Evolutionary conservation across 768 basidiomycete genomes (phyloP).

Genomic region (Leccinum sublutescens): DNA sequence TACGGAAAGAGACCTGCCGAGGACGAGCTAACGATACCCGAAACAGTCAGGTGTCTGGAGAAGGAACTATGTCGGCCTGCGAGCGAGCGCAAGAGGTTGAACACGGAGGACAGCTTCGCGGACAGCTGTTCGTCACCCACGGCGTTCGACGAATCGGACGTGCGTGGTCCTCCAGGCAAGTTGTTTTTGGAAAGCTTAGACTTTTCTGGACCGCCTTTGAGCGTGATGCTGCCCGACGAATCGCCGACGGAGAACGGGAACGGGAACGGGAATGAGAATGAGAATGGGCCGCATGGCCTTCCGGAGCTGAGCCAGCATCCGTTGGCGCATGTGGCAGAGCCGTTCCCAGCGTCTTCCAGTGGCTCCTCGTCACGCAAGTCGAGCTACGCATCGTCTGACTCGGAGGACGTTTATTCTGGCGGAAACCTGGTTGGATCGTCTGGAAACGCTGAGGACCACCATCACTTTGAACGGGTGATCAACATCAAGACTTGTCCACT

Average conservation of each 20-base stretch:
- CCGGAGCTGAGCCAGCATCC: conserved; percentile 47
- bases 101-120: conserved; percentile 42
- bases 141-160: conserved; percentile 40
- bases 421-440: conserved; percentile 8
- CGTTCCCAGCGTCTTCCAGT: conserved; percentile 17
- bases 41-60: conserved; percentile 85
- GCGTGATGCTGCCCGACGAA: conserved; percentile 30
- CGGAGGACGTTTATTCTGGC: conserved; percentile 36
- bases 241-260: conserved; percentile 21
- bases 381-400: conserved; percentile 47
- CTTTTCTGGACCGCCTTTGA: conserved; percentile 56
- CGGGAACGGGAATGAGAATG: neutral
- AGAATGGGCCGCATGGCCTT: no score
- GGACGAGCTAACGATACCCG: conserved; percentile 75
- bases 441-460: conserved; percentile 25
- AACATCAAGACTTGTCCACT: conserved; percentile 94
- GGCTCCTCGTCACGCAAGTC: conserved; percentile 27
- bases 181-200: conserved; percentile 54
- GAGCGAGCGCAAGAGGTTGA: conserved; percentile 67
- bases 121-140: conserved; percentile 55
- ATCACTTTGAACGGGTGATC: conserved; percentile 78
- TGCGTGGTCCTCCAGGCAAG: conserved; percentile 33
- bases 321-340: conserved; percentile 34
- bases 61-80: conserved; percentile 71
- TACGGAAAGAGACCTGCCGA: conserved; percentile 58